Conservation (phyloP, 2,329 filamentous ascomycete genomes). For the Chaetomium sp. region DNA sequence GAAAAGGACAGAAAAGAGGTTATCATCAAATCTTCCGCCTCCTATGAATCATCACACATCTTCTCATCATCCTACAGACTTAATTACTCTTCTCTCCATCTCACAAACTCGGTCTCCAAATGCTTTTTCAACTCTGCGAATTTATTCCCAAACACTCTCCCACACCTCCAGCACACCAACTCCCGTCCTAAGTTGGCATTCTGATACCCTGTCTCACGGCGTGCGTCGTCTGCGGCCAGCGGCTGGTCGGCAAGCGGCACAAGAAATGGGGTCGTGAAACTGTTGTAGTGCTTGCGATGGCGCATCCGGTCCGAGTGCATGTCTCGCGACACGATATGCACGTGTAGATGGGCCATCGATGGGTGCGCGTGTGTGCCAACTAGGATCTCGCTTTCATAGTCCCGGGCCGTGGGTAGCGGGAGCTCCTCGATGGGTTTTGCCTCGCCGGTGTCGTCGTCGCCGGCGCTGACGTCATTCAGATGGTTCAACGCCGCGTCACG, state of each 20-base stretch:
- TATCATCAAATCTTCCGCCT: too few relatives aligned
- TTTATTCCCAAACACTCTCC: conserved; percentile 62
- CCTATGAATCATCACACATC: neutral
- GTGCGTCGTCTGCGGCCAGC: conserved; percentile 55
- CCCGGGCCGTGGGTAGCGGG: conserved; percentile 61
- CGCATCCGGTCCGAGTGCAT: conserved; percentile 66
- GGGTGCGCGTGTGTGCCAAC: conserved; percentile 81
- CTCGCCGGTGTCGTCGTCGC: conserved; percentile 29
- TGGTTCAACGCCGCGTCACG: conserved; percentile 55
- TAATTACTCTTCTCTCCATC: conserved; percentile 33
- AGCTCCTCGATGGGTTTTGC: conserved; percentile 54
- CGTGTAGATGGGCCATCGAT: conserved; percentile 86
- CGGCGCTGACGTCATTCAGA: neutral
- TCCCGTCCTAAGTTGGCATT: conserved; percentile 56
- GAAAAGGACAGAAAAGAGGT: too few relatives aligned
- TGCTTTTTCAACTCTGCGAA: conserved; percentile 73
- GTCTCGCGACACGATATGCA: conserved; percentile 81
- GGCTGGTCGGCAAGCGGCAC: conserved; percentile 75
- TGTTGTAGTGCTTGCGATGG: conserved; percentile 86
- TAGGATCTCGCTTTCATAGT: conserved; percentile 70
- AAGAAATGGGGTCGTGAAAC: conserved; percentile 81
- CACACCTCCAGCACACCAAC: conserved; percentile 81
- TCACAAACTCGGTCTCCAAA: conserved; percentile 51
- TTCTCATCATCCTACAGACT: neutral
- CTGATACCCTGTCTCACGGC: conserved; percentile 49